Percentiles rank a stretch among this genome's conserved stretches.
These are phyloP conservation scores for Aspergillus haitiensis DNA, from an alignment of 495 filamentous ascomycete species.

Conservation along the genomic window DNA sequence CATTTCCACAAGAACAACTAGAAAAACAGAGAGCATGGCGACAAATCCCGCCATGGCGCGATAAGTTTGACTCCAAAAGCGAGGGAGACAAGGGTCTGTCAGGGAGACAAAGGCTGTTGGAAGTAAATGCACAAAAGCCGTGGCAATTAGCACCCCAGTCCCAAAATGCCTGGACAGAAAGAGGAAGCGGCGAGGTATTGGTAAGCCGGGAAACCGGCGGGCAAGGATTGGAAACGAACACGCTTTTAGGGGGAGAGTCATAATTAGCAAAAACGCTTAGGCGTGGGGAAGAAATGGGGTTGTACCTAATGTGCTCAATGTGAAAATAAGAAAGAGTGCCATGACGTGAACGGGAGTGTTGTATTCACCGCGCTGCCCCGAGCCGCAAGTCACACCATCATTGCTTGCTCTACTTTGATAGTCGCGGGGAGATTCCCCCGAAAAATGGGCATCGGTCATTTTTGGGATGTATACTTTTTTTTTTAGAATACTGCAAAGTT, in stretches of 20 bases:
- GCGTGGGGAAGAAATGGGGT: background rate
- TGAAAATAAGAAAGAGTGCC: slow-evolving; percentile 74
- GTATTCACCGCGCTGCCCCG: slow-evolving; percentile 57
- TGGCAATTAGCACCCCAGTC: slow-evolving; percentile 82
- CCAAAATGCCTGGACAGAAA: slow-evolving; percentile 83
- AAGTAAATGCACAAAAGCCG: slow-evolving; percentile 84
- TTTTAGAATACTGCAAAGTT: background rate
- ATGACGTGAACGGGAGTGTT: slow-evolving; percentile 70
- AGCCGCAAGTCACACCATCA: slow-evolving; percentile 57
- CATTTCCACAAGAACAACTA: slow-evolving; percentile 75
- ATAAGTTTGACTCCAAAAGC: slow-evolving; percentile 70
- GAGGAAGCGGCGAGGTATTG: slow-evolving; percentile 56
- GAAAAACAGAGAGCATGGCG: slow-evolving; percentile 74
- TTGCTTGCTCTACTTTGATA: slow-evolving; percentile 23
- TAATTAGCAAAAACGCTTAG: slow-evolving; percentile 6
- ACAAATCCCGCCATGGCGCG: slow-evolving; percentile 75
- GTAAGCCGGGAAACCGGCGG: slow-evolving; percentile 49
- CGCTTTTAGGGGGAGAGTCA: slow-evolving; percentile 29
- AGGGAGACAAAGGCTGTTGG: slow-evolving; percentile 81
- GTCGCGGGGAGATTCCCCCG: slow-evolving; percentile 37
- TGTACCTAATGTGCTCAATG: slow-evolving; percentile 70
- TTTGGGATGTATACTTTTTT: slow-evolving; percentile 1
- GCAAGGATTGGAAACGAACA: slow-evolving; percentile 57
- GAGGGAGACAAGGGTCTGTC: slow-evolving; percentile 75
- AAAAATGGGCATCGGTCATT: slow-evolving; percentile 34